Conservation (phyloP, 2,329 filamentous ascomycete species). For the Capronia epimyces region DNA sequence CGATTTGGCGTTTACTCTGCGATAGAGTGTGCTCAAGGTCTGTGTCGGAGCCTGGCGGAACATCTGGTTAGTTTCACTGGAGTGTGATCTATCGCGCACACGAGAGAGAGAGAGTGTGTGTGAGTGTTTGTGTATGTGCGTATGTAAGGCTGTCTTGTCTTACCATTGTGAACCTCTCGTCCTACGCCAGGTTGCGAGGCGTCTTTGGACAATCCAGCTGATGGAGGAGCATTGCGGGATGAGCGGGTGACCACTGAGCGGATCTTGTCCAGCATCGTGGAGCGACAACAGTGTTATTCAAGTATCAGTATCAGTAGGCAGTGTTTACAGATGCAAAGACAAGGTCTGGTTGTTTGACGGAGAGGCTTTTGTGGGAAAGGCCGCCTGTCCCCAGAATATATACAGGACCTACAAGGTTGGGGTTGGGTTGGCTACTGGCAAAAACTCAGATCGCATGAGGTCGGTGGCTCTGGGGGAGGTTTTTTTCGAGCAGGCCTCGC, state of each 20-base stretch:
- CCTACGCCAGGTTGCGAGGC: not conserved
- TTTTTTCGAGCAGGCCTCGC: not conserved
- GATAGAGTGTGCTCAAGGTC: not conserved
- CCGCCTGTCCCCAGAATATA: too few relatives aligned
- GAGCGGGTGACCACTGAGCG: not conserved
- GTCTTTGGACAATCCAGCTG: not conserved
- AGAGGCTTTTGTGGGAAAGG: too few relatives aligned
- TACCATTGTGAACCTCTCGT: not conserved
- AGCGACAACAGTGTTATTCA: not conserved
- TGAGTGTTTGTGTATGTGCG: too few relatives aligned
- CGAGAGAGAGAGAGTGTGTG: too few relatives aligned
- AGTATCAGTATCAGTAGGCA: not conserved
- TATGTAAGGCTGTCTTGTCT: not conserved
- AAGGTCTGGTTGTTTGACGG: too few relatives aligned
- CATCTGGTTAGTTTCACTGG: not conserved
- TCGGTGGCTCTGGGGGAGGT: not conserved
- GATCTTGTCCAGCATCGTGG: not conserved
- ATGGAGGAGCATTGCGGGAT: not conserved
- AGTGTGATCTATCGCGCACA: not conserved
- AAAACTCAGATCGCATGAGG: not conserved
- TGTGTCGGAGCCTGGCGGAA: not conserved
- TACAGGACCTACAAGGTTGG: too few relatives aligned
- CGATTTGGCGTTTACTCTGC: conserved; percentile 30
- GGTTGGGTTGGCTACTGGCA: too few relatives aligned
- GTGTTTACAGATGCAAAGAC: not conserved